Percentiles rank a stretch among this genome's conserved stretches.
Evolutionary conservation across 2,329 filamentous ascomycete species (phyloP).

Genomic region (Xylariaceae sp.): DNA sequence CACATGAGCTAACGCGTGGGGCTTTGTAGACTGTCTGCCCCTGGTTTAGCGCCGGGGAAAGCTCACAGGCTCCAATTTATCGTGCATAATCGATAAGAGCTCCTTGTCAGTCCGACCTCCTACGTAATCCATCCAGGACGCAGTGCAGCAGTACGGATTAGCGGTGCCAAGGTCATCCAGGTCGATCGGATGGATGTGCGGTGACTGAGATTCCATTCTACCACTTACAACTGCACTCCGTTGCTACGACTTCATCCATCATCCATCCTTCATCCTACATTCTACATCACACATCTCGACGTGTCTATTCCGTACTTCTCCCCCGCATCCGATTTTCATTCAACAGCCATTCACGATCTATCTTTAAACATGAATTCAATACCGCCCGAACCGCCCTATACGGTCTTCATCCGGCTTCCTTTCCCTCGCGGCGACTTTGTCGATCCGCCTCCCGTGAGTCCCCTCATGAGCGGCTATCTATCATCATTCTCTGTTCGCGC

Average conservation of each 20-base stretch:
- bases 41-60: constrained; percentile 4
- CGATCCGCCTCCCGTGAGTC: constrained; percentile 72
- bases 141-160: background rate
- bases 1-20: background rate
- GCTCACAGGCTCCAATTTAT: constrained; percentile 1
- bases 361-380: constrained; percentile 26
- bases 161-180: background rate
- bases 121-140: background rate
- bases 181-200: background rate
- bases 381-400: constrained; percentile 53
- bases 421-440: constrained; percentile 82
- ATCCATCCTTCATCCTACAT: no score
- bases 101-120: constrained; percentile 3
- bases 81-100: constrained; percentile 31
- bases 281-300: no score
- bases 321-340: background rate
- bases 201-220: background rate
- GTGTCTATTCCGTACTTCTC: background rate
- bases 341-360: background rate
- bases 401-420: constrained; percentile 83
- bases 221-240: background rate
- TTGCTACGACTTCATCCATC: no score
- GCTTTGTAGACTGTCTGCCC: background rate
- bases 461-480: background rate
- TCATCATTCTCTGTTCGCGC: background rate